Conservation (phyloP, 345 rosid genomes). For the Citrus reticulata region DNA sequence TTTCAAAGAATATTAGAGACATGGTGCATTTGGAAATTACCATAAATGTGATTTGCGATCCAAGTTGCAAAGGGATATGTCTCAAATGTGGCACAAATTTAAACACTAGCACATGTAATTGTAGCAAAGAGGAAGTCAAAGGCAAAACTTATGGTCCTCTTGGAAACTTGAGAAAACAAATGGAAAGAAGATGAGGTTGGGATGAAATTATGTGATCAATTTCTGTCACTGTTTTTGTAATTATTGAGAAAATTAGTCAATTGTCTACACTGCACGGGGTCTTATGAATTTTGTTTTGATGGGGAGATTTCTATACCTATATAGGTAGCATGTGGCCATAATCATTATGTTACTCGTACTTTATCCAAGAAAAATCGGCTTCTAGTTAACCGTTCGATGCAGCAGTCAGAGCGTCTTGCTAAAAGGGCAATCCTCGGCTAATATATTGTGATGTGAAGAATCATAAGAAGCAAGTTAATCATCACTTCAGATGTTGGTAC, state of each 20-base stretch:
- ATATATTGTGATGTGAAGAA: too few relatives aligned
- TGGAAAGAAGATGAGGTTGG: constrained; percentile 32
- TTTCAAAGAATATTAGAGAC: constrained; percentile 82
- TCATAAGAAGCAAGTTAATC: too few relatives aligned
- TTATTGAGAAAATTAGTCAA: background rate
- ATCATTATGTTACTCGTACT: background rate
- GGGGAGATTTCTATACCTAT: background rate
- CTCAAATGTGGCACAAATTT: constrained; percentile 72
- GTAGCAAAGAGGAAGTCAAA: constrained; percentile 40
- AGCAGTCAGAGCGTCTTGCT: background rate
- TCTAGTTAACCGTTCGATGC: background rate
- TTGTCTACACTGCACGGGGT: background rate
- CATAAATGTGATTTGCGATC: constrained; percentile 56
- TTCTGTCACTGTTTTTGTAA: background rate
- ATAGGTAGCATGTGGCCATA: background rate
- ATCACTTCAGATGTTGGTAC: background rate
- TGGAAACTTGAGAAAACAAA: constrained; percentile 57
- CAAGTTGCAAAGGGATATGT: constrained; percentile 77
- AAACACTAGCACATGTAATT: constrained; percentile 59
- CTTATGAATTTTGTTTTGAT: background rate
- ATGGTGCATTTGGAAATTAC: constrained; percentile 76
- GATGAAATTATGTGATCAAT: background rate
- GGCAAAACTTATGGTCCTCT: constrained; percentile 63
- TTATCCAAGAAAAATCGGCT: background rate
- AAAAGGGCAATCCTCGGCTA: background rate